phyloP scores from a whole-genome alignment of 345 rosid genomes.

The Eucalyptus viminalis region DNA sequence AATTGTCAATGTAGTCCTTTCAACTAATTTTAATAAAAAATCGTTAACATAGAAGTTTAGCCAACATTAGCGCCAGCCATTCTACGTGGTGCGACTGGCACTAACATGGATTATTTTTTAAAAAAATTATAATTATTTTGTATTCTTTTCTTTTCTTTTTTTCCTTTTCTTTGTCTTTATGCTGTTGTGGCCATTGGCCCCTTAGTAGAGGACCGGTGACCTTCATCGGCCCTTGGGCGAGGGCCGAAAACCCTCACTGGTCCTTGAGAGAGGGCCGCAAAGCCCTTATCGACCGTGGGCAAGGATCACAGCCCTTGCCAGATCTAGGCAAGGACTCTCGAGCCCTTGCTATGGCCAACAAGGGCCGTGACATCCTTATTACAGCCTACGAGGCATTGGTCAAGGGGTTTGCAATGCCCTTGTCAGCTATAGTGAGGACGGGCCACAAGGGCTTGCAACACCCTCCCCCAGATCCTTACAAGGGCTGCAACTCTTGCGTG shows the following conservation, averaged over 20 bases:
- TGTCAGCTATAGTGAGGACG: too few relatives aligned
- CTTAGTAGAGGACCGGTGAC: not conserved
- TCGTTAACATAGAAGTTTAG: not conserved
- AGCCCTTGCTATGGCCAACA: not conserved
- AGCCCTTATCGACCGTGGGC: not conserved
- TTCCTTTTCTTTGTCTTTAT: not conserved
- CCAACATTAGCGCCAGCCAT: accelerated
- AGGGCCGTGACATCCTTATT: not conserved
- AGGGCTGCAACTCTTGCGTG: too few relatives aligned
- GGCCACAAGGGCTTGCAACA: too few relatives aligned
- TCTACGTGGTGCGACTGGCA: accelerated
- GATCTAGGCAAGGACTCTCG: accelerated
- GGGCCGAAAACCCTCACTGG: not conserved
- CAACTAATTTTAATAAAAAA: too few relatives aligned
- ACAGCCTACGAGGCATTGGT: not conserved
- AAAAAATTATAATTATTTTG: too few relatives aligned
- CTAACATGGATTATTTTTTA: not conserved
- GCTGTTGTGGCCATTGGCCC: accelerated
- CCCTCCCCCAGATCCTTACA: too few relatives aligned
- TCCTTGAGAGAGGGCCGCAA: not conserved
- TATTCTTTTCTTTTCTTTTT: not conserved
- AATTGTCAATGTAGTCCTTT: not conserved
- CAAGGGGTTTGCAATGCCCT: not conserved
- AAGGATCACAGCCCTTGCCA: not conserved
- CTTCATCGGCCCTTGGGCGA: not conserved